phyloP scores from a whole-genome alignment of 2,329 filamentous ascomycete species.

The Penicillium hordei region DNA sequence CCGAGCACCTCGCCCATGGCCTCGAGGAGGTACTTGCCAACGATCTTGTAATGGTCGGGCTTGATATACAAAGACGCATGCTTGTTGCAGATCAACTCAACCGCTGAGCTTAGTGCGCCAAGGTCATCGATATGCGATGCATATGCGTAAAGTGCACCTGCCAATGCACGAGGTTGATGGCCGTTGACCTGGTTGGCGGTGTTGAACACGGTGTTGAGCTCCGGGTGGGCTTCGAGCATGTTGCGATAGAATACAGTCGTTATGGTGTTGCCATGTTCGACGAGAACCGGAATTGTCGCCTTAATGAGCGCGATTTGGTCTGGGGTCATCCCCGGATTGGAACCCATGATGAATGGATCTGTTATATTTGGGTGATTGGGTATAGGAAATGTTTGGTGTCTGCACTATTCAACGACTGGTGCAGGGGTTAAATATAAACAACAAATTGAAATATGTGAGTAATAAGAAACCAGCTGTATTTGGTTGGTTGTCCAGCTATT shows the following conservation, averaged over 20 bases:
- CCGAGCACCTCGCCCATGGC: slow-evolving; percentile 69
- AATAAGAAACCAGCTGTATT: not conserved
- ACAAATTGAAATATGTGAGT: not conserved
- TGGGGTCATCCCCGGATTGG: slow-evolving; percentile 28
- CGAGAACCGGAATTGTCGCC: slow-evolving; percentile 68
- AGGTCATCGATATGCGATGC: slow-evolving; percentile 71
- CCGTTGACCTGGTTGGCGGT: slow-evolving; percentile 66
- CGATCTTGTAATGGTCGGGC: slow-evolving; percentile 68
- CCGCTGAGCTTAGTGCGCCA: slow-evolving; percentile 54
- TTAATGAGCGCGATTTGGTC: slow-evolving; percentile 66
- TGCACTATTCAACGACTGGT: not conserved
- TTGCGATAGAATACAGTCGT: slow-evolving; percentile 71
- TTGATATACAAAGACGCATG: slow-evolving; percentile 69
- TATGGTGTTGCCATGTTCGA: slow-evolving; percentile 66
- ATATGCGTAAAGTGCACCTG: slow-evolving; percentile 67
- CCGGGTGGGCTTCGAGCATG: slow-evolving; percentile 64
- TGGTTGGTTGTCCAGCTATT: slow-evolving; percentile 6
- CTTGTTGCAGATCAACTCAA: slow-evolving; percentile 73
- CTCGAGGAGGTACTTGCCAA: slow-evolving; percentile 66
- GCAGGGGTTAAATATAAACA: not conserved
- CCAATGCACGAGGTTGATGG: slow-evolving; percentile 68
- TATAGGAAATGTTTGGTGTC: not conserved
- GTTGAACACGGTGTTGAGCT: slow-evolving; percentile 71
- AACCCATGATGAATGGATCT: slow-evolving; percentile 17
- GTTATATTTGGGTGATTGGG: not conserved